Evolutionary conservation across 306 rosid genomes (phyloP), one percentile per base, ranked within the genome.

Genomic region (Cicer judaicum): DNA sequence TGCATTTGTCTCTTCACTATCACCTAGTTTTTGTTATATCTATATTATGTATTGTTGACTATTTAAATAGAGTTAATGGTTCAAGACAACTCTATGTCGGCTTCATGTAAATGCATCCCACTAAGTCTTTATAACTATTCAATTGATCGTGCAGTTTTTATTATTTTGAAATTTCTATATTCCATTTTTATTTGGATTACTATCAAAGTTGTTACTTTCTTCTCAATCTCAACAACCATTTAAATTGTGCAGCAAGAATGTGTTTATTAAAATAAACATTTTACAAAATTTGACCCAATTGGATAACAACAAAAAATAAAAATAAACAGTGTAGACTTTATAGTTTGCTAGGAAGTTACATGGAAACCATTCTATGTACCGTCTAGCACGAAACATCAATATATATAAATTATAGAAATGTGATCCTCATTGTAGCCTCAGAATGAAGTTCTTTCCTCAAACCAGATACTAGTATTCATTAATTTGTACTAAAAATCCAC

Each of bases 401-500:
- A 2, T 61, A 0, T 34, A 4, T 9, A 7, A 38, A 8, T 53
- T 76, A 78, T 72, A 71, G n/a, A 74, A 16, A 57, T 13, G 0
- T 46, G 13, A 0, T 19, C 2, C 3, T 0, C 36, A 3, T 10
- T n/a, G 14, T 39, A 6, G 34, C 0, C 6, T 16, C 42, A 75
- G 81, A 79, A 83, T 64, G 84, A 79, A 75, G 64, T 56, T 79
- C 84, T 71, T 75, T 85, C 43, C 8, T 8, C 5, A 40, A 5
- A n/a, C 5, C 40, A 41, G 2, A 16, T n/a, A 12, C 16, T 7
- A 16, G 6, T 5, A n/a, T 39, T 42, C 65, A 43, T 50, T 34
- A 36, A n/a, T 12, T 4, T 10, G 6, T 15, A 2, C 8, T 16
- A 29, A 21, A 62, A 73, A 16, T 59, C 66, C 29, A 80, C 13